Evolutionary conservation across 148 eudicot genomes (phyloP), one percentile per base, ranked within the genome.

Genomic region (Chenopodium berlandieri): DNA sequence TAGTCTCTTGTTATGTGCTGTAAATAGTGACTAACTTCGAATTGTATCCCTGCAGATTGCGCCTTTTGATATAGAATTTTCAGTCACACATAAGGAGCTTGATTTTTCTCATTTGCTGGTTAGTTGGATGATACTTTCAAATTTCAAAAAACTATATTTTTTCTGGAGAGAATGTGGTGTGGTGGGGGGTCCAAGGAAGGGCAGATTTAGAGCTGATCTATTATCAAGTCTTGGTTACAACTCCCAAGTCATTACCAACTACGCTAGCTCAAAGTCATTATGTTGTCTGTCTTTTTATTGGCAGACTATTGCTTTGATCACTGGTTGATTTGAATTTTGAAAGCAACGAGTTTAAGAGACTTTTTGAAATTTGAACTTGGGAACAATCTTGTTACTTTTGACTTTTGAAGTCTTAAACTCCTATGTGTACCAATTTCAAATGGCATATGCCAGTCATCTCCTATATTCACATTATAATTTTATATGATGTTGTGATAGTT

Each of bases 51-150:
- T 91, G 84, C 97, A 96, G 99, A 96, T 96, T 89, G 99, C 94
- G 22, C 99, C 99, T 58, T 96, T 94, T 86, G 98, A 96, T 81
- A 96, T 96, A 27, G 99, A 96, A 91, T 96, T 94, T 85, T 91
- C 98, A 82, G 98, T 90, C 67, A 96, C 99, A 23, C 94, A 94
- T 75, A 96, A 96, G 88, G 99, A 96, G 90, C 97, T 96, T 47
- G 99, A 96, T 88, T 96, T 96, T 90, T 94, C 98, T 37, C 99
- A 94, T 89, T 89, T 94, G 84, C 91, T 94, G 99, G 99, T 96
- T 70, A 88, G 92, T 90, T 44, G 68, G 60, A 27, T 9, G 30
- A 54, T 78, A 48, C 50, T 78, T 72, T 64, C 27, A 34, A 56
- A 31, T 34, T 30, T 46, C 48, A 25, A 64, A 56, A 19, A 56